These are phyloP conservation scores for Aeminium ludgeri DNA, from an alignment of 495 filamentous ascomycete genomes.

Conservation along the genomic window DNA sequence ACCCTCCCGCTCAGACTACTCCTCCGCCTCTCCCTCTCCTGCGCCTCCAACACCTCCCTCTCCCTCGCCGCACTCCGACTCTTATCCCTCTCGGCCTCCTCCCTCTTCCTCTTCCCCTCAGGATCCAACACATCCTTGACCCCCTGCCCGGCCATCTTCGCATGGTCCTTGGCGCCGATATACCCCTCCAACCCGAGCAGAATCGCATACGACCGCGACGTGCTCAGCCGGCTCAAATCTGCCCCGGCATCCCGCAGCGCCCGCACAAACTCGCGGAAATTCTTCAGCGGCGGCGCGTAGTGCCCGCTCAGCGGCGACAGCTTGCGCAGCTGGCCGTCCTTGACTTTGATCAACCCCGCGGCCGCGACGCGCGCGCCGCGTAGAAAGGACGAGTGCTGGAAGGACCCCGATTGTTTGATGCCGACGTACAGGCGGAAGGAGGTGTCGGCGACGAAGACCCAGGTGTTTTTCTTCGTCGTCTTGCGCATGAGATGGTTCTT, in stretches of 20 bases:
- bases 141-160: conserved; percentile 26
- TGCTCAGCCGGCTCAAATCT: conserved; percentile 60
- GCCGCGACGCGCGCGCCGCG: conserved; percentile 66
- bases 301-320: conserved; percentile 53
- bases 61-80: conserved; percentile 36
- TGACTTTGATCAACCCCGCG: conserved; percentile 66
- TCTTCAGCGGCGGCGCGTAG: conserved; percentile 64
- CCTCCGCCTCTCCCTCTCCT: conserved; percentile 23
- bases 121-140: conserved; percentile 28
- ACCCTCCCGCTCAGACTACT: conserved; percentile 19
- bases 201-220: conserved; percentile 66
- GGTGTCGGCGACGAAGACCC: conserved; percentile 85
- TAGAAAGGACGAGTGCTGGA: conserved; percentile 81
- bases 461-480: conserved; percentile 58
- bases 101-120: conserved; percentile 26
- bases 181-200: conserved; percentile 73
- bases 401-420: conserved; percentile 75
- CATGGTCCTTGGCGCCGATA: conserved; percentile 40
- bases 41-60: conserved; percentile 24
- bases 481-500: conserved; percentile 56
- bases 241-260: conserved; percentile 54
- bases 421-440: conserved; percentile 76
- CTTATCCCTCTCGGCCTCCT: conserved; percentile 31
- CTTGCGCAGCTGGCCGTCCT: conserved; percentile 52
- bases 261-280: conserved; percentile 65